Percentiles rank a stretch among this genome's conserved stretches.
These are phyloP conservation scores for Podosphaera xanthii DNA, from an alignment of 2,329 filamentous ascomycete species.

Conservation along the genomic window DNA sequence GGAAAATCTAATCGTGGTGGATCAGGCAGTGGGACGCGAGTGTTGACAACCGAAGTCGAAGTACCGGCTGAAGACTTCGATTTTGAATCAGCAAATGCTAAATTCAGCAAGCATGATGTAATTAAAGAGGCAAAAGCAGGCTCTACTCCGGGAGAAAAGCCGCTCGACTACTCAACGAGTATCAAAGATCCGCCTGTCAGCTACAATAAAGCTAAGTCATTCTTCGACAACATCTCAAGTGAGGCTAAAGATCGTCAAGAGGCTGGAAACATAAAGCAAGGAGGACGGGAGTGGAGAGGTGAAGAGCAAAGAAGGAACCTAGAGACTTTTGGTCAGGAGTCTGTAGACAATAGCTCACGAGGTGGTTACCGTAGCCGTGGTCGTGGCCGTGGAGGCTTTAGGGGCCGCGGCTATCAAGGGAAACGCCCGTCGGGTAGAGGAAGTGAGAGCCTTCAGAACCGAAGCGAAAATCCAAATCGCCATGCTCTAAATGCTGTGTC, in stretches of 20 bases:
- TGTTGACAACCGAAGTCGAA: conserved; percentile 45
- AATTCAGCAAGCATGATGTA: conserved; percentile 67
- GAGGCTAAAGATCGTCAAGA: conserved; percentile 77
- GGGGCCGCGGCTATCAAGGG: conserved; percentile 7
- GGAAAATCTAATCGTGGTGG: conserved; percentile 20
- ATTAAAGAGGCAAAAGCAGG: conserved; percentile 74
- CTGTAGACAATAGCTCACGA: conserved; percentile 61
- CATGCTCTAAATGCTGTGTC: too few relatives aligned
- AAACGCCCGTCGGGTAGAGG: conserved; percentile 8
- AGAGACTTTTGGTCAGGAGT: conserved; percentile 93
- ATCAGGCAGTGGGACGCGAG: conserved; percentile 15
- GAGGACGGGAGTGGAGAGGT: conserved; percentile 68
- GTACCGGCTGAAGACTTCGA: conserved; percentile 84
- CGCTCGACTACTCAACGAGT: conserved; percentile 18
- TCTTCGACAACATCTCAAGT: conserved; percentile 96
- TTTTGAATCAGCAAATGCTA: conserved; percentile 66
- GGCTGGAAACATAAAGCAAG: conserved; percentile 36
- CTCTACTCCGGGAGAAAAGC: conserved; percentile 37
- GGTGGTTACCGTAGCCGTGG: conserved; percentile 61
- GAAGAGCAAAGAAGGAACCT: conserved; percentile 92
- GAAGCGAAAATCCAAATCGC: conserved; percentile 5
- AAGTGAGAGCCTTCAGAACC: conserved; percentile 13
- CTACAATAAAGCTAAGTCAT: conserved; percentile 77
- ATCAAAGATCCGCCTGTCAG: conserved; percentile 25
- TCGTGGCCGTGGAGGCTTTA: conserved; percentile 24